Conservation (phyloP, 768 basidiomycete genomes). For the Hebeloma cylindrosporum region DNA sequence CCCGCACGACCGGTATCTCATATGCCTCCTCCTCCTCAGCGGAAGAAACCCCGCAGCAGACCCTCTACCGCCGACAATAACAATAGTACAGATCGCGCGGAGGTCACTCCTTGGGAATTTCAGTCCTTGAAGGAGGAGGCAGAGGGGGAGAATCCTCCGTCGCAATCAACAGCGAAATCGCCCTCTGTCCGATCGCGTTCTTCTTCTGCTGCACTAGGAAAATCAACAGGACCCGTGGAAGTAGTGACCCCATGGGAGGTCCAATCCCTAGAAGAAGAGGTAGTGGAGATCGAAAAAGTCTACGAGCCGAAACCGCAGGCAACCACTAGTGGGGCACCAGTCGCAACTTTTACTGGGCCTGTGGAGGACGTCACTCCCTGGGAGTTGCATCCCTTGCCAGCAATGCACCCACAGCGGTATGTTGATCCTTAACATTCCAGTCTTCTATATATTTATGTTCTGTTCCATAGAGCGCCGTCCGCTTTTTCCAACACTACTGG, state of each 20-base stretch:
- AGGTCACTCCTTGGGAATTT: constrained; percentile 32
- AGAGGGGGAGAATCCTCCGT: constrained; percentile 4
- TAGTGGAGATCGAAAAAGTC: neutral
- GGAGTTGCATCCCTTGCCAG: constrained; percentile 13
- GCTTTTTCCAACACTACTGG: too few relatives aligned
- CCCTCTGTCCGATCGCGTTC: neutral
- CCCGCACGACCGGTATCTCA: too few relatives aligned
- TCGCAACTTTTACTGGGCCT: constrained; percentile 5
- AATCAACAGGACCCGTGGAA: constrained; percentile 15
- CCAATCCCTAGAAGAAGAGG: constrained; percentile 6
- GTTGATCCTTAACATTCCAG: too few relatives aligned
- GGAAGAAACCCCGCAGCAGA: constrained; percentile 11
- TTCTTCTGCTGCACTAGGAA: neutral
- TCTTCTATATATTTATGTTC: too few relatives aligned
- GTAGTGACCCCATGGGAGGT: constrained; percentile 15
- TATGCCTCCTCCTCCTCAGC: constrained; percentile 7
- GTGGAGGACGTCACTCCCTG: constrained; percentile 16
- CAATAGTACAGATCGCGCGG: constrained; percentile 19
- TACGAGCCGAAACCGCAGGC: neutral
- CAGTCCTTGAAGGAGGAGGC: constrained; percentile 9
- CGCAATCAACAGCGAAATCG: too few relatives aligned
- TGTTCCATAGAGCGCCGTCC: too few relatives aligned
- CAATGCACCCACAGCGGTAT: too few relatives aligned
- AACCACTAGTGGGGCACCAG: neutral
- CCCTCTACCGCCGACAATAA: constrained; percentile 25